Conservation (phyloP, 352 stramenopile genomes). For the Pythium aristosporum region DNA sequence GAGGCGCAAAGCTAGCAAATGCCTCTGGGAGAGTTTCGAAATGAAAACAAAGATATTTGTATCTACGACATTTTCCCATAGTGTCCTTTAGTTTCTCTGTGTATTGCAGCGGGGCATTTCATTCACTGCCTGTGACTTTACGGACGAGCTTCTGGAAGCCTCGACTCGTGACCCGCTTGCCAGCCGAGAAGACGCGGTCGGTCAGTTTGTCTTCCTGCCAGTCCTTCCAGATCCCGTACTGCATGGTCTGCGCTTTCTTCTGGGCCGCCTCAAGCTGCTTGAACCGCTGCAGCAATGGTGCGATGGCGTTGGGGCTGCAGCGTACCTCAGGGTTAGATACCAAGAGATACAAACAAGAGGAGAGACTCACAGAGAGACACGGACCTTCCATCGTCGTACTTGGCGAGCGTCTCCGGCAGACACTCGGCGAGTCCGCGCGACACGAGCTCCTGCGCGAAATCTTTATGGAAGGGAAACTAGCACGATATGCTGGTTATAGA, state of each 20-base stretch:
- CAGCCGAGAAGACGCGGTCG: slow-evolving; percentile 57
- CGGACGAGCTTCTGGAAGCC: slow-evolving; percentile 29
- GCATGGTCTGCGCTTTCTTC: slow-evolving; percentile 73
- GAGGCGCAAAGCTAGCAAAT: slow-evolving; percentile 11
- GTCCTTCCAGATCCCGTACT: slow-evolving; percentile 78
- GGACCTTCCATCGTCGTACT: slow-evolving; percentile 66
- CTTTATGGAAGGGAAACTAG: slow-evolving; percentile 46
- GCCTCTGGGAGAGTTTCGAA: slow-evolving; percentile 7
- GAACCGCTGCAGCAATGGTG: slow-evolving; percentile 41
- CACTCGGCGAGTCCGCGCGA: slow-evolving; percentile 61
- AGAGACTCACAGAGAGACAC: slow-evolving; percentile 14
- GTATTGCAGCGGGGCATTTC: not conserved
- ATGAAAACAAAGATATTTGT: slow-evolving; percentile 3
- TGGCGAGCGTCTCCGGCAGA: slow-evolving; percentile 52
- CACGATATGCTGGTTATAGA: too few species aligned
- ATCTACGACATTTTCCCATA: not conserved
- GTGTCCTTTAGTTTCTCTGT: not conserved
- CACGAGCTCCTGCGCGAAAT: slow-evolving; percentile 65
- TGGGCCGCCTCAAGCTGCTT: slow-evolving; percentile 53
- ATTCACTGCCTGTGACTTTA: slow-evolving; percentile 19
- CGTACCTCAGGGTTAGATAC: too few species aligned
- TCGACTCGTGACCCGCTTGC: slow-evolving; percentile 51
- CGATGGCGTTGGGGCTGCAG: slow-evolving; percentile 21
- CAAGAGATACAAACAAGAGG: not conserved
- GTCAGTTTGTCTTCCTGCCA: slow-evolving; percentile 72